phyloP scores from a whole-genome alignment of 2,329 filamentous ascomycete species.

The Exophiala spinifera region DNA sequence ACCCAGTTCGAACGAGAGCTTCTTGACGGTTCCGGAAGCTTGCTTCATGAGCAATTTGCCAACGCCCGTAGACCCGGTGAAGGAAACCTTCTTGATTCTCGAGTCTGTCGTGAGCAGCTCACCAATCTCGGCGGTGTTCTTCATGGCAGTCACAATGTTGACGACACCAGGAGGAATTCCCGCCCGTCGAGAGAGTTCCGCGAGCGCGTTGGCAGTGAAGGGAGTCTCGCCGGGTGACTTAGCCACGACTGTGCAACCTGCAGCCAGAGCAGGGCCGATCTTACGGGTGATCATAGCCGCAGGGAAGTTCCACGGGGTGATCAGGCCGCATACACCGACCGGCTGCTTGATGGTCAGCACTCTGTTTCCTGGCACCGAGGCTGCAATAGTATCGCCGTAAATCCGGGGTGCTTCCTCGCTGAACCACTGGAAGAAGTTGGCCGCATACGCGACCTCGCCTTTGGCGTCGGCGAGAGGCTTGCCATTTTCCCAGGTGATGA shows the following conservation, averaged over 20 bases:
- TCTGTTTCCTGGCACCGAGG: conserved; percentile 57
- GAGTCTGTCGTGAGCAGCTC: conserved; percentile 71
- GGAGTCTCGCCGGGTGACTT: conserved; percentile 93
- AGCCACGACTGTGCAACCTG: conserved; percentile 90
- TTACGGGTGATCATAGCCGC: conserved; percentile 54
- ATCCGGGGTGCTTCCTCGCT: conserved; percentile 58
- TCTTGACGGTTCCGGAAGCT: conserved; percentile 77
- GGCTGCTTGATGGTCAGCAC: conserved; percentile 64
- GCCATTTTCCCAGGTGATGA: conserved; percentile 69
- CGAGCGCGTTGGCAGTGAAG: conserved; percentile 81
- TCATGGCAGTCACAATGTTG: conserved; percentile 76
- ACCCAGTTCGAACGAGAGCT: conserved; percentile 83
- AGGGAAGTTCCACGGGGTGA: conserved; percentile 66
- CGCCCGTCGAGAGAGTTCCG: conserved; percentile 79
- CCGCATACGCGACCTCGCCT: conserved; percentile 58
- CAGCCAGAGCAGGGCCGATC: conserved; percentile 65
- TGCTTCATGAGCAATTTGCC: conserved; percentile 85
- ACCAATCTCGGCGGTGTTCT: conserved; percentile 79
- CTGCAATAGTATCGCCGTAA: conserved; percentile 61
- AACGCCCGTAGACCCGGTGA: conserved; percentile 72
- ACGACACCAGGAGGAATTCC: conserved; percentile 88
- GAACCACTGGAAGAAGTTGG: conserved; percentile 63
- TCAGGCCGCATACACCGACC: conserved; percentile 64
- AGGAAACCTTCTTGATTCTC: conserved; percentile 82
- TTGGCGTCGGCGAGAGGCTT: conserved; percentile 62